Percentiles rank a stretch among this genome's conserved stretches.
Conservation (phyloP, 306 rosid species). For the Glycine latifolia region DNA sequence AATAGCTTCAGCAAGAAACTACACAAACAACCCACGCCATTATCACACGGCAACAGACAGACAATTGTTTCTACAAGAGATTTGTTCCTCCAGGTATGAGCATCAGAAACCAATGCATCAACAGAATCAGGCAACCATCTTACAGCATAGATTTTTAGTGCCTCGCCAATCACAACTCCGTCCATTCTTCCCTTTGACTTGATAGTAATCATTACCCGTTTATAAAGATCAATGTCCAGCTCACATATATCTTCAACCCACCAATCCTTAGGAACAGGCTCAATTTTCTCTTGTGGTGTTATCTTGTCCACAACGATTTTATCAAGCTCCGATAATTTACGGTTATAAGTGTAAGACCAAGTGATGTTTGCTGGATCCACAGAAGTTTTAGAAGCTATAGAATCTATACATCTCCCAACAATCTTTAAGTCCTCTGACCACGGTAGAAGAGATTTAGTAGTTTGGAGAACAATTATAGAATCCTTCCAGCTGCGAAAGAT, state of each 20-base stretch:
- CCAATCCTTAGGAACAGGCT: conserved; percentile 89
- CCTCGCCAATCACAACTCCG: conserved; percentile 88
- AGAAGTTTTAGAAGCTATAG: conserved; percentile 92
- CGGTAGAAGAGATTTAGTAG: conserved; percentile 82
- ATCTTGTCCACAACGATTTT: conserved; percentile 66
- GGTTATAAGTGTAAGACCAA: conserved; percentile 91
- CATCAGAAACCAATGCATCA: conserved; percentile 82
- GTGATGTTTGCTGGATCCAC: conserved; percentile 79
- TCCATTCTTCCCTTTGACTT: conserved; percentile 99
- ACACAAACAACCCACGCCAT: conserved; percentile 72
- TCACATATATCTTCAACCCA: conserved; percentile 99
- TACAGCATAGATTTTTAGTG: conserved; percentile 78
- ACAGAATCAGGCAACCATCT: conserved; percentile 95
- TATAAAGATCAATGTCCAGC: conserved; percentile 90
- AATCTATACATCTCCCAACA: conserved; percentile 92
- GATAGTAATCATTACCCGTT: conserved; percentile 77
- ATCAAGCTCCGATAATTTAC: conserved; percentile 72
- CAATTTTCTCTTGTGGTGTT: conserved; percentile 58
- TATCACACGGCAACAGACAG: conserved; percentile 80
- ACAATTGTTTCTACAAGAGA: conserved; percentile 86
- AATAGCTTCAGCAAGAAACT: conserved; percentile 86
- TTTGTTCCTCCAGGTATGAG: conserved; percentile 72
- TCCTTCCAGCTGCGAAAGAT: conserved; percentile 98
- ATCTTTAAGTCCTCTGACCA: conserved; percentile 96
- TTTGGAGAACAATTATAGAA: conserved; percentile 92